A percentile compares a stretch with the other conserved stretches of the same genome.
These are phyloP conservation scores for Amauroascus verrucosus DNA, from an alignment of 2,329 filamentous ascomycete genomes.

Conservation along the genomic window DNA sequence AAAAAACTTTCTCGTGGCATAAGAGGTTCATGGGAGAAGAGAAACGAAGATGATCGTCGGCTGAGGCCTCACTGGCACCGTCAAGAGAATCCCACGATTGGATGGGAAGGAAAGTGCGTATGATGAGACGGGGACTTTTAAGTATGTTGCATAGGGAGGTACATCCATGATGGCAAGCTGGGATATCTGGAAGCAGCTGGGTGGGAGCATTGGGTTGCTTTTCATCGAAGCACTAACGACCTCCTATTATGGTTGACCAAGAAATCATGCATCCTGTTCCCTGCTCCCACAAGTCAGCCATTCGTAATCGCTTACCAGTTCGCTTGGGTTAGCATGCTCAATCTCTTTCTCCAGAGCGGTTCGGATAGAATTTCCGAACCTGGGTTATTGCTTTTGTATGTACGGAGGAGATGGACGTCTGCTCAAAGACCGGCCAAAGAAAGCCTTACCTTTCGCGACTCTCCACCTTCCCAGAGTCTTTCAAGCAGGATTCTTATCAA, in stretches of 20 bases:
- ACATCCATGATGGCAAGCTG: neutral
- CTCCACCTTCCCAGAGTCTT: neutral
- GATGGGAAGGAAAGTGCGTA: neutral
- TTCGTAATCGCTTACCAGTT: constrained; percentile 10
- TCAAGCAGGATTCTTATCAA: neutral
- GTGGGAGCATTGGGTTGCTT: neutral
- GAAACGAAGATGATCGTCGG: neutral
- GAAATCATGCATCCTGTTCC: constrained; percentile 3
- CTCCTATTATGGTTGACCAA: neutral
- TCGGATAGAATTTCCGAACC: constrained; percentile 6
- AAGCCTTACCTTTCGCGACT: too few relatives aligned
- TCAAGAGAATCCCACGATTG: neutral
- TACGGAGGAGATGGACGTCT: neutral
- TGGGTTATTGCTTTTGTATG: neutral
- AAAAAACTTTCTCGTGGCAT: neutral
- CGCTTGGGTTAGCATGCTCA: neutral
- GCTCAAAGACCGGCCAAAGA: too few relatives aligned
- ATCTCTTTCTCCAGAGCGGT: neutral
- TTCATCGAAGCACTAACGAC: neutral
- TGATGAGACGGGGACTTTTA: too few relatives aligned
- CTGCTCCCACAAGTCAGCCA: neutral
- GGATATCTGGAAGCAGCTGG: neutral
- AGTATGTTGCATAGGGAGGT: too few relatives aligned
- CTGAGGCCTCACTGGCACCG: neutral
- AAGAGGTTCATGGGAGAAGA: neutral